phyloP scores from a whole-genome alignment of 345 rosid species.

The Syzygium jambos region DNA sequence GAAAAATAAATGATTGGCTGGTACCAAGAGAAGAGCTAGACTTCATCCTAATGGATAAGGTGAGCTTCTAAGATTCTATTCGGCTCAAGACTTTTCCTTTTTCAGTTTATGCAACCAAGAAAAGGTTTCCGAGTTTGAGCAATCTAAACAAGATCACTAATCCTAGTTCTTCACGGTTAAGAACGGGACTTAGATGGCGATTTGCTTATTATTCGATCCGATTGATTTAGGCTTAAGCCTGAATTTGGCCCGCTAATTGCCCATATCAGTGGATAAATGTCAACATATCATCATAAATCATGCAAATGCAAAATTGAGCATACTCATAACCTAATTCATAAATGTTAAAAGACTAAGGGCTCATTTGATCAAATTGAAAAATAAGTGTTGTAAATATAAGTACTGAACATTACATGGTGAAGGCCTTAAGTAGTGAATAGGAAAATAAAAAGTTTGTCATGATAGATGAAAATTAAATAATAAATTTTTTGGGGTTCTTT shows the following conservation, averaged over 20 bases:
- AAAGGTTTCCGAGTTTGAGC: not conserved
- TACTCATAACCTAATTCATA: not conserved
- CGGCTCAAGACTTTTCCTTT: not conserved
- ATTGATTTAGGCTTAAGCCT: not conserved
- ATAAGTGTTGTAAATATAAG: not conserved
- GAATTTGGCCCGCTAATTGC: accelerated
- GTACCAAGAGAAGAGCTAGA: not conserved
- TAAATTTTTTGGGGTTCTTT: not conserved
- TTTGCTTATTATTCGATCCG: not conserved
- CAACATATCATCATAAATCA: not conserved
- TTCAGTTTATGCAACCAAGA: not conserved
- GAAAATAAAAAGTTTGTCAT: not conserved
- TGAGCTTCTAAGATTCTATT: not conserved
- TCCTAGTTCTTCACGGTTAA: not conserved
- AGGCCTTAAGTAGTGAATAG: not conserved
- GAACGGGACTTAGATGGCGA: not conserved
- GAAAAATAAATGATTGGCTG: not conserved
- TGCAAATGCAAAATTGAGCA: not conserved
- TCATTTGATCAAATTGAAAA: not conserved
- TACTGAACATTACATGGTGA: not conserved
- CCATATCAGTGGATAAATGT: not conserved
- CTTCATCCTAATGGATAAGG: not conserved
- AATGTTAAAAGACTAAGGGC: not conserved
- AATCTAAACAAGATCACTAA: not conserved
- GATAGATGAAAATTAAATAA: not conserved